phyloP scores from a whole-genome alignment of 208 protist species.

The Sergeia podlipaevii region DNA sequence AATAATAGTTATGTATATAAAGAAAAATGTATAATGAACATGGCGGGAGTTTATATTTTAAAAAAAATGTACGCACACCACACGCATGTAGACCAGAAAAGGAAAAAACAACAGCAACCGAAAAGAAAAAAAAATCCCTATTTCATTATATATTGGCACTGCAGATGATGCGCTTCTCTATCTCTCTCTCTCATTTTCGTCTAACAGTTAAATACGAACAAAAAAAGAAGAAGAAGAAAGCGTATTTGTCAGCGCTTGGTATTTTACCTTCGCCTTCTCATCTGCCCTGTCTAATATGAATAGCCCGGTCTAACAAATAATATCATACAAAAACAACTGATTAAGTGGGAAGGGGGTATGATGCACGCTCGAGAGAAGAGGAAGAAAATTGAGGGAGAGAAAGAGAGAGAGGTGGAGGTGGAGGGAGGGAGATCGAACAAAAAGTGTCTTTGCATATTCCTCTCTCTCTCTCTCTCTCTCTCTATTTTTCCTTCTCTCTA shows the following conservation, averaged over 20 bases:
- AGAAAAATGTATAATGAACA: not conserved
- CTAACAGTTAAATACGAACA: not conserved
- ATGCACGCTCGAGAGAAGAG: not conserved
- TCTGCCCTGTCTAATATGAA: no score
- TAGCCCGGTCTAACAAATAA: no score
- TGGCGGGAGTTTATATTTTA: not conserved
- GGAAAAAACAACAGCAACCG: not conserved
- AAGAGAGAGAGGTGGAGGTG: no score
- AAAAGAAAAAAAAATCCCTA: constrained; percentile 8
- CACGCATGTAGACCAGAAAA: not conserved
- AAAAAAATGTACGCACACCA: constrained; percentile 2
- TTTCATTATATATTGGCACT: constrained; percentile 2
- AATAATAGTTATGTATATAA: not conserved
- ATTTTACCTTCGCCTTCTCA: no score
- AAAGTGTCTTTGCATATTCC: not conserved
- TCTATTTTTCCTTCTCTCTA: constrained; percentile 3
- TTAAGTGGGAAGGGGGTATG: not conserved
- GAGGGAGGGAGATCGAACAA: no score
- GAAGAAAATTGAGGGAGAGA: not conserved
- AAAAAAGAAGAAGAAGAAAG: constrained; percentile 2
- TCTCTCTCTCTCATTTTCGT: not conserved
- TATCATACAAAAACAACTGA: not conserved
- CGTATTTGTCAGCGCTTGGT: no score
- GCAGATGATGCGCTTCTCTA: not conserved
- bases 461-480: constrained; percentile 4